A percentile compares a stretch with the other conserved stretches of the same genome.
Evolutionary conservation across 2,329 filamentous ascomycete genomes (phyloP).

Genomic region (Fusarium miscanthi): DNA sequence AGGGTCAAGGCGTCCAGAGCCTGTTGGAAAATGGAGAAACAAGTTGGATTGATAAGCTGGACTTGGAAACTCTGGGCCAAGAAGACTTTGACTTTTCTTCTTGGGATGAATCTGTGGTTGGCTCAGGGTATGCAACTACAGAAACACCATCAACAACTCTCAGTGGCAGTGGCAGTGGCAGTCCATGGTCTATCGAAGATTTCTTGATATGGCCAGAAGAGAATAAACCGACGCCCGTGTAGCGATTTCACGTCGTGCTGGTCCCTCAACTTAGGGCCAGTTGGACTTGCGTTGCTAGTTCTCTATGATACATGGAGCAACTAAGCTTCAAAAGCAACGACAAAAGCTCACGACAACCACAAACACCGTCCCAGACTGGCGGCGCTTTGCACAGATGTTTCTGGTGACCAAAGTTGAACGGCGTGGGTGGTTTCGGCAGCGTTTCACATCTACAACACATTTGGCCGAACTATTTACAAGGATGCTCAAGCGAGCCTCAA

Average conservation of each 20-base stretch:
- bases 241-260: neutral
- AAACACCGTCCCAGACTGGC: neutral
- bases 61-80: constrained; percentile 5
- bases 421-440: constrained; percentile 36
- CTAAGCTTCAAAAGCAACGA: neutral
- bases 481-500: constrained; percentile 35
- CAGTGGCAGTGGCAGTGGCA: constrained; percentile 15
- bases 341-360: neutral
- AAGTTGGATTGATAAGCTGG: constrained; percentile 25
- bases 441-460: constrained; percentile 40
- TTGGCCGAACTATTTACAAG: constrained; percentile 31
- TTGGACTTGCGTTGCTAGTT: neutral
- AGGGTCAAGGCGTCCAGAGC: constrained; percentile 1
- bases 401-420: constrained; percentile 20
- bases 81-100: constrained; percentile 28
- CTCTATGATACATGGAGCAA: neutral
- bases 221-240: neutral
- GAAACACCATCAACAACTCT: constrained; percentile 16
- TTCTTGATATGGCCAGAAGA: constrained; percentile 40
- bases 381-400: neutral
- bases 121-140: constrained; percentile 9
- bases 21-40: neutral
- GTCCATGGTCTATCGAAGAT: constrained; percentile 41
- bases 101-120: constrained; percentile 30
- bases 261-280: too few relatives aligned